Evolutionary conservation across 2,329 filamentous ascomycete genomes (phyloP).

Genomic region (Cytospora chrysosperma): DNA sequence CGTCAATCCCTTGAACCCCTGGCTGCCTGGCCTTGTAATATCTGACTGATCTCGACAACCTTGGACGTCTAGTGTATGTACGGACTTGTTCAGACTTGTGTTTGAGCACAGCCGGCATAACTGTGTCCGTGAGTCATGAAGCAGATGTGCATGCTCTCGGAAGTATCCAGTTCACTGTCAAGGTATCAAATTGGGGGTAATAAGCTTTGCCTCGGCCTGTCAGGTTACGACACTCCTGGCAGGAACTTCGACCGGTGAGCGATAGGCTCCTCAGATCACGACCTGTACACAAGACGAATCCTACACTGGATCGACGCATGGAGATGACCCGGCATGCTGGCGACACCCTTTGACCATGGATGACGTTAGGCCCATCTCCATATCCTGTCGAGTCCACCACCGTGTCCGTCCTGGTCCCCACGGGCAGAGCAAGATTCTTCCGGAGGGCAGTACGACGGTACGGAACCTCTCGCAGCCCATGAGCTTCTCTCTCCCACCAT

Average conservation of each 20-base stretch:
- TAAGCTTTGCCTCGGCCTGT: constrained; percentile 8
- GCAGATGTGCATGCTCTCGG: neutral
- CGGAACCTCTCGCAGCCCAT: constrained; percentile 2
- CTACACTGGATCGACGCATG: constrained; percentile 11
- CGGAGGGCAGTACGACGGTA: neutral
- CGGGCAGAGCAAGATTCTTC: constrained; percentile 8
- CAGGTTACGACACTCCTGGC: constrained; percentile 13
- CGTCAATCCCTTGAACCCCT: constrained; percentile 2
- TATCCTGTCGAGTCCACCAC: constrained; percentile 15
- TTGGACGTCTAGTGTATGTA: too few relatives aligned
- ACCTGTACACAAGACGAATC: neutral
- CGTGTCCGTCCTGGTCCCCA: constrained; percentile 13
- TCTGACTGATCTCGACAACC: constrained; percentile 8
- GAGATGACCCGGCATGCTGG: constrained; percentile 4
- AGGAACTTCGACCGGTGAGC: constrained; percentile 13
- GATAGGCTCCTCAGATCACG: constrained; percentile 18
- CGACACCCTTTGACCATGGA: constrained; percentile 9
- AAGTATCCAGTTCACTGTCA: neutral
- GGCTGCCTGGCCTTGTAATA: constrained; percentile 5
- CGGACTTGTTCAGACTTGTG: neutral
- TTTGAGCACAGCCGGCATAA: neutral
- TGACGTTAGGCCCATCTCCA: constrained; percentile 7
- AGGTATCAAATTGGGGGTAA: constrained; percentile 7
- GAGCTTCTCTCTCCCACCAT: constrained; percentile 4
- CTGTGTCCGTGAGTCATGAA: neutral